phyloP scores from a whole-genome alignment of 116 monocot species.

The Iris pallida region DNA sequence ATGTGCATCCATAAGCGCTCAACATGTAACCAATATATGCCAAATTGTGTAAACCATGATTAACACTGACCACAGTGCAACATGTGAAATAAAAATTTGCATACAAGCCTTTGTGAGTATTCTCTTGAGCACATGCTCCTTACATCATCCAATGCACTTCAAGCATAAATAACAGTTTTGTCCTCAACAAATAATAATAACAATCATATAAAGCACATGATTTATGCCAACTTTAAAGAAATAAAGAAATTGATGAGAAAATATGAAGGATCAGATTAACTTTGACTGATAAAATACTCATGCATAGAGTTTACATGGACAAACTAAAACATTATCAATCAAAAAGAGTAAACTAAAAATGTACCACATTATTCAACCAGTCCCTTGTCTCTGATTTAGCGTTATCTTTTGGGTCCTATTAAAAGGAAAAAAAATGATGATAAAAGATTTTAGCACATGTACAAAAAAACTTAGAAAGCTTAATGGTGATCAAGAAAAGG shows the following conservation, averaged over 20 bases:
- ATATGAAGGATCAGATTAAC: too few relatives aligned
- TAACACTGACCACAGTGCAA: background rate
- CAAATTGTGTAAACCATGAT: background rate
- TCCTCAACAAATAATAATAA: background rate
- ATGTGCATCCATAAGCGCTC: too few relatives aligned
- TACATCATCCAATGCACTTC: background rate
- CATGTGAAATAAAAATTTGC: background rate
- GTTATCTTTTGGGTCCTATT: slow-evolving; percentile 96
- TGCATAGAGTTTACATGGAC: too few relatives aligned
- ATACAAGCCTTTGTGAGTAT: background rate
- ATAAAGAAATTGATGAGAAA: background rate
- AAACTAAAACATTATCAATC: background rate
- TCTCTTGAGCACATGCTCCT: background rate
- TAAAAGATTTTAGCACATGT: background rate
- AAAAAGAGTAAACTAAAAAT: slow-evolving; percentile 8
- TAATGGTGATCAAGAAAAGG: too few relatives aligned
- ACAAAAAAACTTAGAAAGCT: too few relatives aligned
- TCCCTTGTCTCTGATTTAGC: slow-evolving; percentile 99
- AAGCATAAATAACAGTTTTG: slow-evolving; percentile 2
- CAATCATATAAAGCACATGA: background rate
- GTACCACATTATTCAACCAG: slow-evolving; percentile 93
- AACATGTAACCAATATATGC: background rate
- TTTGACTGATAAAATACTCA: too few relatives aligned
- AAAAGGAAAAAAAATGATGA: slow-evolving; percentile 8
- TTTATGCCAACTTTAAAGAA: background rate